Base-by-base conservation (phyloP, 2,329 filamentous ascomycete genomes). In the Cytospora piceae region DNA sequence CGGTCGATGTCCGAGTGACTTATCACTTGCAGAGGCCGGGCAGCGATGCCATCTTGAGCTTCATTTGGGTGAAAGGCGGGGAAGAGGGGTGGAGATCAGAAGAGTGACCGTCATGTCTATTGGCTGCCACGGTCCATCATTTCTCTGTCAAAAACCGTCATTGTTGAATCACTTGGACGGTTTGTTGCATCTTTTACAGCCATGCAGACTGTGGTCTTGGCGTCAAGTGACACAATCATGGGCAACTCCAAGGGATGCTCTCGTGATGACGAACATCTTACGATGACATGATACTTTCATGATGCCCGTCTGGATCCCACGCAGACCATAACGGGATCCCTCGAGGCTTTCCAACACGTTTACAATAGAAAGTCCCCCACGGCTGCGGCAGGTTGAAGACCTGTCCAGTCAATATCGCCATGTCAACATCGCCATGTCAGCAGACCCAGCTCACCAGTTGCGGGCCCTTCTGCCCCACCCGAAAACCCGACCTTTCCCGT, bases 271-370 rank as follows among this genome's bases (percentile, higher is more conserved):
- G 46, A 49, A 22, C 4, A 12, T 49, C n/a, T 49, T 49, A 49
- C 46, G 46, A n/a, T 3, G 46, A 49, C 46, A 49, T 49, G 46
- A 49, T 49, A 49, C 46, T 49, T 49, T 49, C n/a, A 49, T 49
- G 46, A 49, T 49, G 46, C 46, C 46, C n/a, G n/a, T 24, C 22
- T 14, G 11, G n/a, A 49, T 49, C n/a, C 46, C n/a, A 49, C 24
- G 11, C 20, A 49, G 46, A 49, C 4, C 9, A 12, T 14, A 46
- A 22, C 7, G 20, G 46, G 46, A 24, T 24, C 11, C 4, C 46
- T 49, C n/a, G 9, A 24, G n/a, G 46, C n/a, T 14, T 24, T 24
- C 11, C n/a, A 20, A 24, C n/a, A 22, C 24, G 46, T 49, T 12
- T 49, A 49, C 46, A 49, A 49, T 49, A 49, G 46, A 49, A 24